Conservation (phyloP, 148 eudicot genomes). For the Heliamphora exappendiculata region DNA sequence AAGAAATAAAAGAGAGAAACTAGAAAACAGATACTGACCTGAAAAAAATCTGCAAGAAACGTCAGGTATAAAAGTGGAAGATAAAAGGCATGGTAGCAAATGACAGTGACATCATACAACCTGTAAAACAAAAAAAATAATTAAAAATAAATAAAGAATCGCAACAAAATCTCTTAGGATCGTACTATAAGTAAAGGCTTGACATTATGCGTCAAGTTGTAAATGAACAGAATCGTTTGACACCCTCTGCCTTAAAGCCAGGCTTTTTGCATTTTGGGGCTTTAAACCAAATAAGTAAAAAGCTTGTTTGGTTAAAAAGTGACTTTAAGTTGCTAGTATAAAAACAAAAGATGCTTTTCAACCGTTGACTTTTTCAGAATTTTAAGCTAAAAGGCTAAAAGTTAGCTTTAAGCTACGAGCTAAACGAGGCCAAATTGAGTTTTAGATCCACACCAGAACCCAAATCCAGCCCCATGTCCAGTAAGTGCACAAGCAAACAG, state of each 20-base stretch:
- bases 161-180: not conserved
- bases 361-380: no score
- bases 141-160: not conserved
- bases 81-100: conserved; percentile 64
- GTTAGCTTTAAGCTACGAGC: no score
- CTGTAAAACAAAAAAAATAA: conserved; percentile 28
- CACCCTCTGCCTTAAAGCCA: no score
- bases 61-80: conserved; percentile 62
- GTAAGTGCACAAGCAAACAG: conserved; percentile 58
- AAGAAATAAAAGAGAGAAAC: not conserved
- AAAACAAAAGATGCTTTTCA: no score
- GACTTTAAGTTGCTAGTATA: no score
- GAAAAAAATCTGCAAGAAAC: conserved; percentile 67
- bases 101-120: conserved; percentile 48
- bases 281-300: no score
- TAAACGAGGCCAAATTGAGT: no score
- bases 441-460: conserved; percentile 31
- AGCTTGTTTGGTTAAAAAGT: no score
- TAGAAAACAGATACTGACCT: conserved; percentile 24
- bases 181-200: not conserved
- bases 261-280: no score
- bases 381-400: no score
- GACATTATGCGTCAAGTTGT: no score
- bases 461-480: conserved; percentile 55
- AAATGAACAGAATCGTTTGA: no score